These are phyloP conservation scores for Chalara sp. DNA, from an alignment of 2,329 filamentous ascomycete genomes.

Conservation along the genomic window DNA sequence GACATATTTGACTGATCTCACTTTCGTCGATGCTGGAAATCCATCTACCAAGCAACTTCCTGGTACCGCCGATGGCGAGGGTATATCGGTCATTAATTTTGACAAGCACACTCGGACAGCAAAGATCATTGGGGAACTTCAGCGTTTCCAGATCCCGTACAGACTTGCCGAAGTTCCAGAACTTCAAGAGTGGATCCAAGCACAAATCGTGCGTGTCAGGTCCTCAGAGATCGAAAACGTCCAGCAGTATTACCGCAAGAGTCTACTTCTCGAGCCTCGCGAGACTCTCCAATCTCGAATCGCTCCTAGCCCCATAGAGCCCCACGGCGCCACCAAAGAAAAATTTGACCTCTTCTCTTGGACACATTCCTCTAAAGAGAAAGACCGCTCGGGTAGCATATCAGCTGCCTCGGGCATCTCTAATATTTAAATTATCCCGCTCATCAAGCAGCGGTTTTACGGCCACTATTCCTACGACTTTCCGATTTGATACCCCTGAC, in stretches of 20 bases:
- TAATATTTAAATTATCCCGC: slow-evolving; percentile 1
- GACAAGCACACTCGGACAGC: slow-evolving; percentile 94
- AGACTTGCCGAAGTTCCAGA: slow-evolving; percentile 75
- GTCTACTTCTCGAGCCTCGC: slow-evolving; percentile 57
- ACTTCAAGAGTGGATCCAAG: slow-evolving; percentile 86
- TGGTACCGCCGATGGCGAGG: slow-evolving; percentile 46
- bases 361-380: slow-evolving; percentile 32
- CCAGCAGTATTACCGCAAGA: slow-evolving; percentile 61
- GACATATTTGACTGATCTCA: slow-evolving; percentile 92
- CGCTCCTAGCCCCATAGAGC: slow-evolving; percentile 21
- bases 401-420: background rate
- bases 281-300: slow-evolving; percentile 25
- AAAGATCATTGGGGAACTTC: slow-evolving; percentile 90
- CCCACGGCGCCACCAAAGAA: slow-evolving; percentile 31
- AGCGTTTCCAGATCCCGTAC: slow-evolving; percentile 94
- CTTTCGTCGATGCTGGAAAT: slow-evolving; percentile 93
- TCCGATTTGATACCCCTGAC: slow-evolving; percentile 28
- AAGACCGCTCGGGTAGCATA: background rate
- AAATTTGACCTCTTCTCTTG: slow-evolving; percentile 46
- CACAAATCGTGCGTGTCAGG: slow-evolving; percentile 67
- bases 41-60: slow-evolving; percentile 74
- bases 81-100: slow-evolving; percentile 86
- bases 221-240: slow-evolving; percentile 52
- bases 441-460: background rate
- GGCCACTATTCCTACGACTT: background rate